These are phyloP conservation scores for Penicillium frequentans DNA, from an alignment of 2,329 filamentous ascomycete genomes.

Conservation along the genomic window DNA sequence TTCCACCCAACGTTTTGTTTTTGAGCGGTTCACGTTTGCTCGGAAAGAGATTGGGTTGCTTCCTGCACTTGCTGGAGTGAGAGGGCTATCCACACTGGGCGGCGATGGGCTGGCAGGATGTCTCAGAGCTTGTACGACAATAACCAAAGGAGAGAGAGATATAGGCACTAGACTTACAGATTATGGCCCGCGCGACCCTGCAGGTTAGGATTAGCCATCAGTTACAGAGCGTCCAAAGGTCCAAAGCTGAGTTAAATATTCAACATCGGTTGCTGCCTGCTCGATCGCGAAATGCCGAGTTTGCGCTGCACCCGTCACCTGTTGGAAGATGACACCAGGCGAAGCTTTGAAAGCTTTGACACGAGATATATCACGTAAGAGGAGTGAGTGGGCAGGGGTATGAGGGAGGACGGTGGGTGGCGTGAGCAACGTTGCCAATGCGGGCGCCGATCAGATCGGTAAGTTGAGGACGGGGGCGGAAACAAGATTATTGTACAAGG, in stretches of 20 bases:
- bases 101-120: conserved; percentile 13
- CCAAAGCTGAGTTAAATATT: conserved; percentile 4
- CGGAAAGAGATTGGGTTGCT: conserved; percentile 64
- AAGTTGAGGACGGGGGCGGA: conserved; percentile 8
- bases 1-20: conserved; percentile 94
- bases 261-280: conserved; percentile 18
- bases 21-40: conserved; percentile 81
- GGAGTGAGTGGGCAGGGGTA: background rate
- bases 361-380: background rate
- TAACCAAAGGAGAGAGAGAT: background rate
- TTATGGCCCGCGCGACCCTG: conserved; percentile 24
- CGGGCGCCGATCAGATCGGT: conserved; percentile 20
- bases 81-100: conserved; percentile 26
- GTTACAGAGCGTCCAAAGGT: conserved; percentile 1
- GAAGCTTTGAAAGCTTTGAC: background rate
- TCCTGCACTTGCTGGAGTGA: conserved; percentile 26
- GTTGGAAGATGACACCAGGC: background rate
- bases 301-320: background rate
- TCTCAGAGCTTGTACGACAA: conserved; percentile 13
- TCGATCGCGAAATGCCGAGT: background rate
- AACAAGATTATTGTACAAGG: conserved; percentile 18
- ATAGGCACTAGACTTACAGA: conserved; percentile 21
- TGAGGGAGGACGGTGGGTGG: conserved; percentile 19
- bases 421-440: conserved; percentile 16
- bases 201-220: conserved; percentile 29